These are phyloP conservation scores for Didymella keratinophila DNA, from an alignment of 2,329 filamentous ascomycete species.

Conservation along the genomic window DNA sequence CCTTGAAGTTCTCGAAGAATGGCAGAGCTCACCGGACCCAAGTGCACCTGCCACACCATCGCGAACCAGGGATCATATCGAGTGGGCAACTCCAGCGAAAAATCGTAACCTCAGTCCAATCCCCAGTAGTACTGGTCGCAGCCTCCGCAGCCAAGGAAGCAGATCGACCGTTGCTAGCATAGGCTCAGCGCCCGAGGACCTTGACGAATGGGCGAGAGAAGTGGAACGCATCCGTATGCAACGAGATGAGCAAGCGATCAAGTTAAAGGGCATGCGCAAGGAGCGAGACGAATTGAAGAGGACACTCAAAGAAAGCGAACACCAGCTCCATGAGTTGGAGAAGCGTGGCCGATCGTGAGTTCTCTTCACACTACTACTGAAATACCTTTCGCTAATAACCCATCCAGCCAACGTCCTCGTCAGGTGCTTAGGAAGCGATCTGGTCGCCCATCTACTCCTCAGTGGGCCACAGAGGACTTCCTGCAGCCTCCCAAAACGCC, in stretches of 20 bases:
- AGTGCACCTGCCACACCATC: conserved; percentile 16
- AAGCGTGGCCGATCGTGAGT: conserved; percentile 20
- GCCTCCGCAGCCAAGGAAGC: conserved; percentile 22
- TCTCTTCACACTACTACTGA: neutral
- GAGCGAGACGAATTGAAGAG: conserved; percentile 42
- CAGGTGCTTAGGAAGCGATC: conserved; percentile 29
- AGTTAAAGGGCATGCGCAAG: conserved; percentile 45
- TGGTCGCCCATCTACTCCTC: conserved; percentile 13
- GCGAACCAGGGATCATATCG: conserved; percentile 17
- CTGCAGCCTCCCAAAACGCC: conserved; percentile 14
- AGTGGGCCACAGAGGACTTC: conserved; percentile 16
- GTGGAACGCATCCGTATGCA: conserved; percentile 47
- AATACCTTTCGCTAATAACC: neutral
- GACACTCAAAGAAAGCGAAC: conserved; percentile 43
- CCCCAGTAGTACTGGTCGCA: conserved; percentile 21
- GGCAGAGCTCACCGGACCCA: conserved; percentile 25
- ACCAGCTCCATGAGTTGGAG: conserved; percentile 44
- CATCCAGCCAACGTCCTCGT: conserved; percentile 23
- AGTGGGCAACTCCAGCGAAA: conserved; percentile 24
- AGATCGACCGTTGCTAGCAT: conserved; percentile 34
- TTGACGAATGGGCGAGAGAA: conserved; percentile 43
- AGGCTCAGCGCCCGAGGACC: conserved; percentile 28
- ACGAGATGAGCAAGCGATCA: conserved; percentile 43
- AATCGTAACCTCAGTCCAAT: conserved; percentile 18
- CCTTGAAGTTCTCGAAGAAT: conserved; percentile 37